A percentile compares a stretch with the other conserved stretches of the same genome.
Evolutionary conservation across 208 protist genomes (phyloP).

Genomic region (Eutreptiella sp.): DNA sequence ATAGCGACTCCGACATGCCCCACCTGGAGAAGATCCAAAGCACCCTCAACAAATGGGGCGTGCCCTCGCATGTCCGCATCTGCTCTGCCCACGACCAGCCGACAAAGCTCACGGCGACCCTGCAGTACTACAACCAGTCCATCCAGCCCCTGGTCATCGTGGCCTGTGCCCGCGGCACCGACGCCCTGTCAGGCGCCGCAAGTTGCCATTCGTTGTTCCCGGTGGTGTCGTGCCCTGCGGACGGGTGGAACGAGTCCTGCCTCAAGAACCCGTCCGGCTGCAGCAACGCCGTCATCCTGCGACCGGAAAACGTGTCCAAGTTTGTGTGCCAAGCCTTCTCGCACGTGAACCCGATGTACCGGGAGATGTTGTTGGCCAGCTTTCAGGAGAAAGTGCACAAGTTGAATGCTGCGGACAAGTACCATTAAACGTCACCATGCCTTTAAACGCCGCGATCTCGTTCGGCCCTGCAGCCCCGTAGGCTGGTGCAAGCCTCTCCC

Average conservation of each 20-base stretch:
- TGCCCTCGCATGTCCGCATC: constrained; percentile 11
- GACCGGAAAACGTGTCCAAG: constrained; percentile 20
- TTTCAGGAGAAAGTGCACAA: too few species aligned
- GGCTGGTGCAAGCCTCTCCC: too few species aligned
- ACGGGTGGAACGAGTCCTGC: constrained; percentile 15
- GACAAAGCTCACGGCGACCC: background rate
- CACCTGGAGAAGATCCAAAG: constrained; percentile 15
- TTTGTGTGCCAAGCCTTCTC: constrained; percentile 9
- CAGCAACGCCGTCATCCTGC: constrained; percentile 13
- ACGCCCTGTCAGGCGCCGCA: constrained; percentile 14
- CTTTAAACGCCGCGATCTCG: too few species aligned
- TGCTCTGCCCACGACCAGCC: constrained; percentile 22
- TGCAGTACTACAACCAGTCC: background rate
- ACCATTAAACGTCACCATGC: too few species aligned
- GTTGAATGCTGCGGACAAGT: too few species aligned
- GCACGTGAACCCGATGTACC: too few species aligned
- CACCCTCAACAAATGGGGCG: background rate
- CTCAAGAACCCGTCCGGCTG: constrained; percentile 9
- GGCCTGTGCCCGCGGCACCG: constrained; percentile 15
- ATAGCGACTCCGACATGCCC: constrained; percentile 10
- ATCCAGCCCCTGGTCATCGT: constrained; percentile 17
- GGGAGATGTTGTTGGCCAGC: too few species aligned
- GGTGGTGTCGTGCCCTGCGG: constrained; percentile 18
- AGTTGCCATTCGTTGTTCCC: constrained; percentile 13
- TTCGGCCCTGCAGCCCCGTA: too few species aligned